Base-by-base conservation (phyloP, 179 eudicot genomes). In the Pouteria campechiana region DNA sequence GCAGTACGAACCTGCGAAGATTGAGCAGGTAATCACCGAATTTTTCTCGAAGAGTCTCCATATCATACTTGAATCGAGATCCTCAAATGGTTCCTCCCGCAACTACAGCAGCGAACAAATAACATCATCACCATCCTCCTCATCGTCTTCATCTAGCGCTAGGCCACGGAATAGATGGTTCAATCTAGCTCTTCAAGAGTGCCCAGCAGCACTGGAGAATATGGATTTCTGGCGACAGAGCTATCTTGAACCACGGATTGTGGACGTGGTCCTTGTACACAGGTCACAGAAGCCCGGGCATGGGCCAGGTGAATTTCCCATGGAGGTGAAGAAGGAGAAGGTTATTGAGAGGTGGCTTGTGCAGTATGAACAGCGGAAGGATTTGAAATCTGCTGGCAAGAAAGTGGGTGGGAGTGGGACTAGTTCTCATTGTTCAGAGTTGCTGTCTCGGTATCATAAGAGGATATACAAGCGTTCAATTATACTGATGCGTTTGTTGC, bases 301-400 rank as follows among this genome's bases (percentile, higher is more conserved):
- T 12, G 57, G 44, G 23, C 37, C 43, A 49, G 37, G 25, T 46
- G 46, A 56, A 11, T 42, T 23, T 39, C 51, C 32, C 5, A 27
- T 48, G 35, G 83, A 57, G 54, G 56, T 57, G 20, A 43, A 51
- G 3, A 64, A 45, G 32, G 98, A 90, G 71, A 90, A 95, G 3
- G 76, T 86, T 41, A 54, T 90, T 24, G 98, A 90, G 67, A 86
- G 98, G 62, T 90, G 98, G 98, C 68, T 70, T 48, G 78, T 90
- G 61, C 98, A 86, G 50, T 86, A 66, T 47, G 92, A 90, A 55
- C n/a, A n/a, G n/a, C n/a, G n/a, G n/a, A n/a, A n/a, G n/a, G 55
- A 60, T 60, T 37, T 48, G 15, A 76, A 67, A 67, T 28, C 49
- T 30, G 17, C 60, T 52, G 45, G 67, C 20, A 63, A 68, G 21